phyloP scores from a whole-genome alignment of 2,329 filamentous ascomycete species.

The Fusarium tuaranense region DNA sequence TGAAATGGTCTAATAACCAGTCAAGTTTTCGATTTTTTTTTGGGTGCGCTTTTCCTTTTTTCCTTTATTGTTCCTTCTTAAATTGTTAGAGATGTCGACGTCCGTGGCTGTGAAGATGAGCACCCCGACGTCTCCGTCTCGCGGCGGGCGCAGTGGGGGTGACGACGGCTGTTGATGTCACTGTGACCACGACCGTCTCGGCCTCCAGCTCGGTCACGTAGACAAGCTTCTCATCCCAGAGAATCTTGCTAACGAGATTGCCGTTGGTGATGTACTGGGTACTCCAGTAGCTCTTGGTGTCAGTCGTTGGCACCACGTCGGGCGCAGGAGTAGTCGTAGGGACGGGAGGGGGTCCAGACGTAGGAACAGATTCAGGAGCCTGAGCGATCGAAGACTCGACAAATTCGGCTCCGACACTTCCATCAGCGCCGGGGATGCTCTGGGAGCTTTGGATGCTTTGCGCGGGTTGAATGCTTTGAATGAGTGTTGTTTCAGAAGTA shows the following conservation, averaged over 20 bases:
- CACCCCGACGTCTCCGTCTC: conserved; percentile 44
- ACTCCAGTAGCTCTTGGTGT: conserved; percentile 55
- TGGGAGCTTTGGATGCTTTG: conserved; percentile 6
- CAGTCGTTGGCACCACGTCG: conserved; percentile 37
- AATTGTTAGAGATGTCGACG: conserved; percentile 42
- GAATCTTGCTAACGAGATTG: conserved; percentile 65
- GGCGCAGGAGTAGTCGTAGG: conserved; percentile 45
- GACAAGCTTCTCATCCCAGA: conserved; percentile 67
- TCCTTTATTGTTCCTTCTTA: conserved; percentile 19
- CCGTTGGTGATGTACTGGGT: conserved; percentile 66
- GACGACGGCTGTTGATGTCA: conserved; percentile 45
- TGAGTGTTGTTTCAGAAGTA: conserved; percentile 12
- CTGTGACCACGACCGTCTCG: conserved; percentile 55
- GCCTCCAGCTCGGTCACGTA: conserved; percentile 62
- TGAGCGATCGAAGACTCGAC: conserved; percentile 23
- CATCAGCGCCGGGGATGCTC: conserved; percentile 20
- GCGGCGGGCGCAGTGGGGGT: conserved; percentile 32
- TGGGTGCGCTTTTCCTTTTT: conserved; percentile 5
- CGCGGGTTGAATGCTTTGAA: conserved; percentile 14
- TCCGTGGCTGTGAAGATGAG: conserved; percentile 53
- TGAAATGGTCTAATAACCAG: conserved; percentile 33
- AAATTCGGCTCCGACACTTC: conserved; percentile 18
- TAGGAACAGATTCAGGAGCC: conserved; percentile 5
- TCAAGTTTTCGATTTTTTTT: conserved; percentile 27
- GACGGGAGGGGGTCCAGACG: neutral